Base-by-base conservation (phyloP, 139 green algal genomes). In the Pseudopediastrum boryanum region DNA sequence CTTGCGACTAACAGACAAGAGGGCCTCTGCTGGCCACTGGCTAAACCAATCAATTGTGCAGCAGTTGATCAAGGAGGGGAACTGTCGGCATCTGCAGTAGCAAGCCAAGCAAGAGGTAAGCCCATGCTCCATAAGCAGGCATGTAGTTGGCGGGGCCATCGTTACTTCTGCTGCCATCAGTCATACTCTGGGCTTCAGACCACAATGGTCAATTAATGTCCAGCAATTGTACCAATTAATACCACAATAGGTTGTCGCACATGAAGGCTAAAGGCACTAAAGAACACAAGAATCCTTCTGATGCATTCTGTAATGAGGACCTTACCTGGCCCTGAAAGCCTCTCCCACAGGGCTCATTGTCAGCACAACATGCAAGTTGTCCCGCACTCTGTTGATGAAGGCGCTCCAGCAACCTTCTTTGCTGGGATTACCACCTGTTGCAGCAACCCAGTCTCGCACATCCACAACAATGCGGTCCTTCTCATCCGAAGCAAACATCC, bases 311-410 rank as follows among this genome's bases (percentile, higher is more conserved):
- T n/a, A 21, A 23, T 83, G 9, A 68, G 51, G 64, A 16, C 56
- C 77, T 25, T 91, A 93, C 31, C 93, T 87, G 9, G 93, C 82
- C 10, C 92, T 82, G 85, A 98, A 96, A 64, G 92, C 92, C 81
- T 97, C 93, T 1, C 94, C 94, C 13, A 95, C 94, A 33, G 94
- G 94, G 35, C 80, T 92, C 89, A 97, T 96, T 83, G 92, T 96
- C 69, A 98, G 86, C 78, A 97, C 90, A 6, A 98, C 86, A 79
- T 97, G 94, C 75, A 98, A 81, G 83, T 93, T 92, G 85, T 72
- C 92, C 86, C 36, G 93, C 88, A 84, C 93, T 91, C 74, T 50
- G 44, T 73, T 63, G 16, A 81, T 65, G 52, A 79, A 87, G n/a
- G 74, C 74, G 29, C 31, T 31, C 35, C 46, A 81, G 44, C 61